Percentiles rank a stretch among this genome's conserved stretches.
Evolutionary conservation across 306 rosid genomes (phyloP).

Genomic region (Vigna mungo): DNA sequence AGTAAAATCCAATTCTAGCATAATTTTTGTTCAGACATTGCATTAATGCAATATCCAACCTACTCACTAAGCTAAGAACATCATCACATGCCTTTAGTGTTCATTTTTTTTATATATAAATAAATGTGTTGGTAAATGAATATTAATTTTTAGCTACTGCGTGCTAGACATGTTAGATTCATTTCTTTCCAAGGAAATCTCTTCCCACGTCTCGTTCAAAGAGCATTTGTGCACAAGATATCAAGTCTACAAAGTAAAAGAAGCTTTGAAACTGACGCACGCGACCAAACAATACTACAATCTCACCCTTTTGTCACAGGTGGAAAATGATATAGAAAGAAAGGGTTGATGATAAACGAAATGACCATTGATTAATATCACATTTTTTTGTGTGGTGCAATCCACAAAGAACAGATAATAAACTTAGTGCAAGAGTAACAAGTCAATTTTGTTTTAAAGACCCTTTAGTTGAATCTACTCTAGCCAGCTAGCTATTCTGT

Average conservation of each 20-base stretch:
- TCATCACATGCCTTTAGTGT: neutral
- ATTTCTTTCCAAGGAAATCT: slow-evolving; percentile 1
- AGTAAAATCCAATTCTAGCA: slow-evolving; percentile 29
- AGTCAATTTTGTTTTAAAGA: slow-evolving; percentile 44
- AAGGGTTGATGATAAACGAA: slow-evolving; percentile 30
- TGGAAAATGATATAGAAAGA: slow-evolving; percentile 44
- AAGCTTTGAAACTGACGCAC: slow-evolving; percentile 43
- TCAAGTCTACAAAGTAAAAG: slow-evolving; percentile 30
- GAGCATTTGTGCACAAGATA: slow-evolving; percentile 41
- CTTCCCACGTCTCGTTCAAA: slow-evolving; percentile 40
- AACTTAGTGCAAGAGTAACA: neutral
- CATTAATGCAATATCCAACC: slow-evolving; percentile 18
- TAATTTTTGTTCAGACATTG: neutral
- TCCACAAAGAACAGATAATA: slow-evolving; percentile 30
- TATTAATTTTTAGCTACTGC: slow-evolving; percentile 23
- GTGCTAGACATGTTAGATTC: slow-evolving; percentile 33
- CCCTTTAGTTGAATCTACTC: neutral
- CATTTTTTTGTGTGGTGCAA: slow-evolving; percentile 40
- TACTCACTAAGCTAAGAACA: neutral
- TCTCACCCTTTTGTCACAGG: slow-evolving; percentile 45
- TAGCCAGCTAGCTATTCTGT: slow-evolving; percentile 18
- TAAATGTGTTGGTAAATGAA: slow-evolving; percentile 17
- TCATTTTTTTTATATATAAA: slow-evolving; percentile 12
- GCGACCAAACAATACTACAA: slow-evolving; percentile 52
- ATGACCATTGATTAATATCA: slow-evolving; percentile 30